phyloP scores from a whole-genome alignment of 2,329 filamentous ascomycete genomes.

The Septoria petroselini region DNA sequence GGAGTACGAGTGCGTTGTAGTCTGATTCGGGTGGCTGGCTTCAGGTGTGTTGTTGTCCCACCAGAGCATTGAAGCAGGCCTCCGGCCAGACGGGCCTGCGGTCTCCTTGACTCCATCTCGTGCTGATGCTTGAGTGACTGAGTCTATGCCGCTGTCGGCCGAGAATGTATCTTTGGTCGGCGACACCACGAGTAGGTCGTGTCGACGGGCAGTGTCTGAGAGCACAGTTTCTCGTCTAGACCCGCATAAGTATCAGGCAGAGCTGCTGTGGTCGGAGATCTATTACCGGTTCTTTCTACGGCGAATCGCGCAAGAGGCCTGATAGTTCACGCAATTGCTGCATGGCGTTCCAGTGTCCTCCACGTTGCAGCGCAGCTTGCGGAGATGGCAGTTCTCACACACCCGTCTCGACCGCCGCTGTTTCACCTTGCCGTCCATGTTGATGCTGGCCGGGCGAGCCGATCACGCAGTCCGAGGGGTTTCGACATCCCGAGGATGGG shows the following conservation, averaged over 20 bases:
- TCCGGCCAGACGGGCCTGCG: too few species aligned
- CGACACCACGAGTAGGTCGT: constrained; percentile 12
- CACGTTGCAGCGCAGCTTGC: constrained; percentile 24
- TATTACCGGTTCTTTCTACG: constrained; percentile 23
- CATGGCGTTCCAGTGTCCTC: constrained; percentile 23
- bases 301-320: constrained; percentile 21
- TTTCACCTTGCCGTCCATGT: constrained; percentile 16
- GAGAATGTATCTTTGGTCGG: constrained; percentile 16
- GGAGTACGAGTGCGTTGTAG: constrained; percentile 13
- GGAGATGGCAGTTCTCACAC: constrained; percentile 22
- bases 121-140: constrained; percentile 10
- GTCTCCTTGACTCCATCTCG: constrained; percentile 12
- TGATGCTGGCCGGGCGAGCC: too few species aligned
- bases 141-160: constrained; percentile 2
- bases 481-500: too few species aligned
- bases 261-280: neutral
- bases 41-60: too few species aligned
- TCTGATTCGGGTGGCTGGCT: neutral
- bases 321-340: constrained; percentile 24
- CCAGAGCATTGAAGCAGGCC: too few species aligned
- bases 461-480: too few species aligned
- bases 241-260: neutral
- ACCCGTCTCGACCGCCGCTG: constrained; percentile 22
- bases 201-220: constrained; percentile 17
- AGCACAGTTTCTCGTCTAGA: constrained; percentile 17